These are phyloP conservation scores for Trichoderma gamsii DNA, from an alignment of 495 filamentous ascomycete species.

Conservation along the genomic window DNA sequence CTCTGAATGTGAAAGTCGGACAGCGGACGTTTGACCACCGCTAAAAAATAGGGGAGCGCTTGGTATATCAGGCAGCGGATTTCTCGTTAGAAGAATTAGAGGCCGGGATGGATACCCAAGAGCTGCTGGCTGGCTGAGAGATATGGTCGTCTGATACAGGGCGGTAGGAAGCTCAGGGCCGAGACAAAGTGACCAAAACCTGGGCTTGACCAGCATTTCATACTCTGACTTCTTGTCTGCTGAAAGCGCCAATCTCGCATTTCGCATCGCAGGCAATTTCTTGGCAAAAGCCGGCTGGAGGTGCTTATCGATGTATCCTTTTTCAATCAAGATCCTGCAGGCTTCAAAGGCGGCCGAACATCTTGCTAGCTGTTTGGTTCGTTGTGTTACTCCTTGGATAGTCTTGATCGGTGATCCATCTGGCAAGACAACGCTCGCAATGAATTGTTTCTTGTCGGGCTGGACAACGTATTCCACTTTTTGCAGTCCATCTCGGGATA, in stretches of 20 bases:
- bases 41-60: conserved; percentile 66
- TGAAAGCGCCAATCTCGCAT: conserved; percentile 79
- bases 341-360: conserved; percentile 84
- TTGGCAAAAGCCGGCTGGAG: conserved; percentile 69
- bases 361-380: conserved; percentile 74
- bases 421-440: conserved; percentile 79
- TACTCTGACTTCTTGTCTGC: conserved; percentile 70
- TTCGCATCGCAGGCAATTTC: conserved; percentile 75
- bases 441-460: conserved; percentile 52
- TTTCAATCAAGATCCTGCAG: conserved; percentile 63
- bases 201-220: conserved; percentile 70
- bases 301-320: conserved; percentile 63
- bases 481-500: conserved; percentile 46
- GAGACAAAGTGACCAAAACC: conserved; percentile 57
- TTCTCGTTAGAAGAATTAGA: conserved; percentile 67
- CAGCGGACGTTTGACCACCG: conserved; percentile 49
- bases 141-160: conserved; percentile 60
- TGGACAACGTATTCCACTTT: conserved; percentile 59
- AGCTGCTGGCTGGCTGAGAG: conserved; percentile 50
- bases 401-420: conserved; percentile 64
- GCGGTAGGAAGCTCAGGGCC: conserved; percentile 37
- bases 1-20: conserved; percentile 38
- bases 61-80: conserved; percentile 57
- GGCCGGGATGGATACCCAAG: conserved; percentile 57
- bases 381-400: conserved; percentile 52